Percentiles rank a stretch among this genome's conserved stretches.
Evolutionary conservation across 306 rosid species (phyloP).

Genomic region (Fragaria nilgerrensis): DNA sequence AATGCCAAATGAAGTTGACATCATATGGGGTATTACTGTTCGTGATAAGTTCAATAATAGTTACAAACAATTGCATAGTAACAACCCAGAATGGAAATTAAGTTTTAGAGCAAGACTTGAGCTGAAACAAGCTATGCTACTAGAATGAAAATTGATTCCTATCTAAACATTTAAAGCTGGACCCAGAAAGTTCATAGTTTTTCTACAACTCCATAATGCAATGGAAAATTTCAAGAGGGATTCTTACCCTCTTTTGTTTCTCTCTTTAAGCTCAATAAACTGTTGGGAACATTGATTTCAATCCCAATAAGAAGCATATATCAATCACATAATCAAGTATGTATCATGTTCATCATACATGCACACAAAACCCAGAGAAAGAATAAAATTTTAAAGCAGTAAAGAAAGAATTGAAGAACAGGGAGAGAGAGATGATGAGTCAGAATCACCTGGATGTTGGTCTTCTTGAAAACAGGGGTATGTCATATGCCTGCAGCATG

Average conservation of each 20-base stretch:
- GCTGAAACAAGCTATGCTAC: slow-evolving; percentile 7
- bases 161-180: neutral
- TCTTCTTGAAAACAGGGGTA: slow-evolving; percentile 9
- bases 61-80: neutral
- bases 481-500: slow-evolving; percentile 1
- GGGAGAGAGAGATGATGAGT: neutral
- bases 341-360: neutral
- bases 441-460: slow-evolving; percentile 8
- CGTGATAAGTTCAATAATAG: neutral
- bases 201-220: neutral
- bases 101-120: neutral
- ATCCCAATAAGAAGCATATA: neutral
- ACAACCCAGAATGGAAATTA: neutral
- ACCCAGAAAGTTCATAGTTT: slow-evolving; percentile 5
- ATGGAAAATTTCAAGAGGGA: neutral
- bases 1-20: neutral
- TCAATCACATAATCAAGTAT: neutral
- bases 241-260: neutral
- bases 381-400: neutral
- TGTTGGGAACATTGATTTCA: neutral
- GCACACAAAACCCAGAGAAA: slow-evolving; percentile 13
- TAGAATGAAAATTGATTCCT: neutral
- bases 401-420: neutral
- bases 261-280: neutral
- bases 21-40: neutral